phyloP scores from a whole-genome alignment of 768 basidiomycete genomes.

The Phaffia australis region DNA sequence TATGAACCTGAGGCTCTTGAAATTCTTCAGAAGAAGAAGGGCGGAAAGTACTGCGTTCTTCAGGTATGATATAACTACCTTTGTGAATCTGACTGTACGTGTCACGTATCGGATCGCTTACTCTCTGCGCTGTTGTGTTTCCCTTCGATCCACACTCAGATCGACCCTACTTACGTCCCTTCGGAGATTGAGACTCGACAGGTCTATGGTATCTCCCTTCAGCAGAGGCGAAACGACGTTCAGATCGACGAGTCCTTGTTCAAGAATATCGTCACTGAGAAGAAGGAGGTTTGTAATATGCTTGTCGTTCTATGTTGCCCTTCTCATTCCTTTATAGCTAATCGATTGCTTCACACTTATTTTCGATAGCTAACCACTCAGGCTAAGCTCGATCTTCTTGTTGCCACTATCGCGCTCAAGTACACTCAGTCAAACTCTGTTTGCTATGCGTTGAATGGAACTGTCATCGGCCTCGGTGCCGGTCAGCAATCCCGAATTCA shows the following conservation, averaged over 20 bases:
- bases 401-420: constrained; percentile 91
- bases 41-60: constrained; percentile 94
- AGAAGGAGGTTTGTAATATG: constrained; percentile 56
- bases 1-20: constrained; percentile 81
- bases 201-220: constrained; percentile 82
- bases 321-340: background rate
- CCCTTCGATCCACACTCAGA: constrained; percentile 48
- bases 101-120: background rate
- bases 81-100: background rate
- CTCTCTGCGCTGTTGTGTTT: background rate
- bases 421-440: constrained; percentile 99
- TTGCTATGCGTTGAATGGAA: constrained; percentile 81
- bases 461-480: constrained; percentile 89
- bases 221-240: constrained; percentile 80
- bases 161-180: constrained; percentile 74
- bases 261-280: constrained; percentile 75
- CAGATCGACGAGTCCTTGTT: constrained; percentile 75
- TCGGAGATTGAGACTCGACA: constrained; percentile 78
- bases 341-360: background rate
- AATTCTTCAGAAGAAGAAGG: constrained; percentile 88
- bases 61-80: constrained; percentile 47
- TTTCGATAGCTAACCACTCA: constrained; percentile 53
- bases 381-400: constrained; percentile 81
- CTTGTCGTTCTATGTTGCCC: background rate
- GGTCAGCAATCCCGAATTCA: constrained; percentile 99